Evolutionary conservation across 768 basidiomycete species (phyloP).

Genomic region (Leccinum longicurvipes): DNA sequence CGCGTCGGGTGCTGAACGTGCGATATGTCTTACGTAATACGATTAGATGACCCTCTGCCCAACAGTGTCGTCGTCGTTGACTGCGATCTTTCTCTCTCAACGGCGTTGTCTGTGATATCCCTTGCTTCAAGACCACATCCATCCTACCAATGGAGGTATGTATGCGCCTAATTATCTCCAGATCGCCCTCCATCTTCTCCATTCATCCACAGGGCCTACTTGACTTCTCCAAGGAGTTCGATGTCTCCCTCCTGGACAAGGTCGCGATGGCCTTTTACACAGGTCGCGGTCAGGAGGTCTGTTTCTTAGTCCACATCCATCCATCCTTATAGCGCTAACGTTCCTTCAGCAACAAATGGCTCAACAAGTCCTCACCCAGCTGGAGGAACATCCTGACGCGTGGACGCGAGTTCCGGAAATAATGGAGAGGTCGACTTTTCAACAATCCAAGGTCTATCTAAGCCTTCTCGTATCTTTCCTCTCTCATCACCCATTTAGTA

Average conservation of each 20-base stretch:
- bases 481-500: slow-evolving; percentile 52
- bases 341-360: slow-evolving; percentile 83
- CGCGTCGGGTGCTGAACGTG: slow-evolving; percentile 8
- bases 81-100: slow-evolving; percentile 10
- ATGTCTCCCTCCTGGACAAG: slow-evolving; percentile 89
- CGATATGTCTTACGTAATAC: slow-evolving; percentile 31
- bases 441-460: slow-evolving; percentile 73
- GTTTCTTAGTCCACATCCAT: slow-evolving; percentile 21
- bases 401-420: slow-evolving; percentile 98
- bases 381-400: slow-evolving; percentile 93
- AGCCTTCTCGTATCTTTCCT: neutral
- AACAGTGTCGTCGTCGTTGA: slow-evolving; percentile 24
- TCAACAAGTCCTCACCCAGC: slow-evolving; percentile 90
- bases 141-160: slow-evolving; percentile 39
- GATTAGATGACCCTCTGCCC: slow-evolving; percentile 39
- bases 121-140: slow-evolving; percentile 5
- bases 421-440: slow-evolving; percentile 77
- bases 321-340: slow-evolving; percentile 4
- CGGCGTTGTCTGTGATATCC: slow-evolving; percentile 1
- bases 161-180: neutral
- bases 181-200: slow-evolving; percentile 7
- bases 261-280: slow-evolving; percentile 92
- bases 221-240: slow-evolving; percentile 92
- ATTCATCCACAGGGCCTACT: slow-evolving; percentile 63
- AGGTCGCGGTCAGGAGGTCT: slow-evolving; percentile 78